Evolutionary conservation across 1,284 basidiomycete species (phyloP).

Genomic region (Paramarasmius palmivorus): DNA sequence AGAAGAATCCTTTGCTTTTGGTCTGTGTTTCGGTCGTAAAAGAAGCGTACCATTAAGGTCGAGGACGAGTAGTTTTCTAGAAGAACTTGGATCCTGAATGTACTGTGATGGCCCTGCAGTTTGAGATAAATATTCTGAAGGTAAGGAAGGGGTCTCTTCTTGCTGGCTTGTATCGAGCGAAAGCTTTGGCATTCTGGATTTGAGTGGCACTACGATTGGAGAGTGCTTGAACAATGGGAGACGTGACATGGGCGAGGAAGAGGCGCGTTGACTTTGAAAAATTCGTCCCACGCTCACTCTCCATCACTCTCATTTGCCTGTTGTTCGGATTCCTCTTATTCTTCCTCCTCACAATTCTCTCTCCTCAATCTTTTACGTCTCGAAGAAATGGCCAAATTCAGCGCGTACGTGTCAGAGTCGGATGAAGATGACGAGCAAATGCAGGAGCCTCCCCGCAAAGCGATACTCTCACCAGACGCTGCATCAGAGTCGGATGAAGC

Average conservation of each 20-base stretch:
- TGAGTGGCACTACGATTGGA: not conserved
- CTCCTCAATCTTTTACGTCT: too few species aligned
- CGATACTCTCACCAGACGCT: not conserved
- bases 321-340: too few species aligned
- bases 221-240: not conserved
- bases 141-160: conserved; percentile 30
- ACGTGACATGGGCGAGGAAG: not conserved
- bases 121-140: conserved; percentile 37
- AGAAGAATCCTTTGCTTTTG: conserved; percentile 5
- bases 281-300: too few species aligned
- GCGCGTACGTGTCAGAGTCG: not conserved
- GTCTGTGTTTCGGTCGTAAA: conserved; percentile 48
- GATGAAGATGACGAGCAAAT: not conserved
- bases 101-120: conserved; percentile 33
- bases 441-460: not conserved
- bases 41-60: conserved; percentile 85
- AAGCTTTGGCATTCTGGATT: not conserved
- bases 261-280: too few species aligned
- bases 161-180: too few species aligned
- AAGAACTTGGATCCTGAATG: conserved; percentile 31
- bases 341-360: too few species aligned
- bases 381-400: conserved; percentile 2
- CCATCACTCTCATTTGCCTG: too few species aligned
- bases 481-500: not conserved
- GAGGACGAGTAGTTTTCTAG: conserved; percentile 73